Evolutionary conservation across 169 alveolate genomes (phyloP).

Genomic region (Babesia sp.): DNA sequence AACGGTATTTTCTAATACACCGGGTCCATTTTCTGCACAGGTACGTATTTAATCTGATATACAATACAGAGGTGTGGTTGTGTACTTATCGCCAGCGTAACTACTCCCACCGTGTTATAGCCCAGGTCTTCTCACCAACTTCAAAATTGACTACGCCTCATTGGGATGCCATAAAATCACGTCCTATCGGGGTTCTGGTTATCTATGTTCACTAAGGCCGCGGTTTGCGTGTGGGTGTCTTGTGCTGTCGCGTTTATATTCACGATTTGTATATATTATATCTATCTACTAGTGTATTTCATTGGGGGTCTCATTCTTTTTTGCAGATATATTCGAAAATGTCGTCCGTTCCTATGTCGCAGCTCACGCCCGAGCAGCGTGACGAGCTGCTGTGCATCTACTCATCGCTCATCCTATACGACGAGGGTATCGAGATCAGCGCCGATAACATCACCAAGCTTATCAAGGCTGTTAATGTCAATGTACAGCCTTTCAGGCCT

Average conservation of each 20-base stretch:
- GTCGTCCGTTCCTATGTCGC: conserved; percentile 77
- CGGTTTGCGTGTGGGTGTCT: too few species aligned
- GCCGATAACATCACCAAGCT: conserved; percentile 87
- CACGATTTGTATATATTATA: too few species aligned
- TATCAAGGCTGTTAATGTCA: conserved; percentile 86
- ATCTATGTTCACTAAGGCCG: too few species aligned
- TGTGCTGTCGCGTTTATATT: too few species aligned
- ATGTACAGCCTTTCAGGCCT: conserved; percentile 92
- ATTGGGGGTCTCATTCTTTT: neutral
- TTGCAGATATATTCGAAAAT: conserved; percentile 19
- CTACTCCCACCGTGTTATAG: neutral
- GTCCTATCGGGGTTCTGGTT: too few species aligned
- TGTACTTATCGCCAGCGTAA: neutral
- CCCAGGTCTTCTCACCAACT: too few species aligned
- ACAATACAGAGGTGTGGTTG: neutral
- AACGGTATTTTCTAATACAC: neutral
- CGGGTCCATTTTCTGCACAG: neutral
- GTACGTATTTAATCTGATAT: neutral
- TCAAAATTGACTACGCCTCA: too few species aligned
- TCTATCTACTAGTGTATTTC: too few species aligned
- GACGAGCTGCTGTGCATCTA: conserved; percentile 93
- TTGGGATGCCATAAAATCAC: too few species aligned
- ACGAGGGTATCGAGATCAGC: conserved; percentile 89
- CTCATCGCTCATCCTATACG: conserved; percentile 90
- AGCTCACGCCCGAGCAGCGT: conserved; percentile 80